phyloP scores from a whole-genome alignment of 164 flowering plant species.

The Cinnamomum micranthum region DNA sequence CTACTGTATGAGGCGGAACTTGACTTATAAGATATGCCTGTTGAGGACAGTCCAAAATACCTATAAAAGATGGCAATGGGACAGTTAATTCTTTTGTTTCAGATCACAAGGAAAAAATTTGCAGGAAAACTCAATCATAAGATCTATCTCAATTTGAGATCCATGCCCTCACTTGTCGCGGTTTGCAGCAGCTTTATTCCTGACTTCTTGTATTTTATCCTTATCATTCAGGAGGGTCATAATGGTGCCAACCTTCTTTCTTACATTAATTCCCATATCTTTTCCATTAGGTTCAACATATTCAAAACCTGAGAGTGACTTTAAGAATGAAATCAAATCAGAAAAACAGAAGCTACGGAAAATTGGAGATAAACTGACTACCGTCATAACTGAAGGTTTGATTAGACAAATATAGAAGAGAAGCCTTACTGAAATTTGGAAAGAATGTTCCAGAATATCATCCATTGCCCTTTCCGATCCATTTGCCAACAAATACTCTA shows the following conservation, averaged over 20 bases:
- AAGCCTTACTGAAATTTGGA: constrained; percentile 66
- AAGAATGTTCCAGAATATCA: constrained; percentile 93
- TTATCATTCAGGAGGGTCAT: constrained; percentile 63
- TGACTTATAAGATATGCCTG: constrained; percentile 77
- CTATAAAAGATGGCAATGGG: constrained; percentile 29
- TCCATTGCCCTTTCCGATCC: constrained; percentile 98
- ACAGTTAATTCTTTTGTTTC: not conserved
- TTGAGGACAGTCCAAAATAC: constrained; percentile 92
- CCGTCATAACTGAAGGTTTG: constrained; percentile 34
- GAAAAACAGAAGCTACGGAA: not conserved
- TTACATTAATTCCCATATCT: constrained; percentile 92
- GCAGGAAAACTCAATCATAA: not conserved
- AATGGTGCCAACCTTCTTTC: constrained; percentile 84
- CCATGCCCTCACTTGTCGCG: constrained; percentile 75
- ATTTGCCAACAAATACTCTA: constrained; percentile 89
- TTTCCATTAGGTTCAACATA: constrained; percentile 92
- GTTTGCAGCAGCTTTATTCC: constrained; percentile 85
- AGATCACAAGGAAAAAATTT: too few species aligned
- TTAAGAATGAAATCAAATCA: constrained; percentile 5
- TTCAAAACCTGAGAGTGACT: constrained; percentile 90
- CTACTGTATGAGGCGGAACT: constrained; percentile 55
- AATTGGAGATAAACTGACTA: constrained; percentile 10
- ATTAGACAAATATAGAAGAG: not conserved
- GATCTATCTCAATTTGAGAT: constrained; percentile 9
- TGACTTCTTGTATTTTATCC: constrained; percentile 79